Base-by-base conservation (phyloP, 2,329 filamentous ascomycete genomes). In the Ophiostoma himal-ulmi region DNA sequence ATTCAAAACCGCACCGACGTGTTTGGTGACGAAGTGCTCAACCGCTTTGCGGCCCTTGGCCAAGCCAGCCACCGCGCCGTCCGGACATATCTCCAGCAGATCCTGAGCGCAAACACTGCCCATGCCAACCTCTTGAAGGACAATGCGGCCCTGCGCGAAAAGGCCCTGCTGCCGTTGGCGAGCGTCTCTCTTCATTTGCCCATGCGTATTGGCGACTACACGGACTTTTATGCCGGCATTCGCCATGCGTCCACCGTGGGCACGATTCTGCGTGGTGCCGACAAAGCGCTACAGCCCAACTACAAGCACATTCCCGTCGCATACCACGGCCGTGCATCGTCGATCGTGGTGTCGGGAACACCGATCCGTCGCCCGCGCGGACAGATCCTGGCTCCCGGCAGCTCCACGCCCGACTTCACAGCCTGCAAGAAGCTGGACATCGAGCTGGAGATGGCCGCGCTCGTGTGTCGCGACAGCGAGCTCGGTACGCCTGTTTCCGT, bases 231-330 rank as follows among this genome's bases (percentile, higher is more conserved):
- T 10, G 71, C 67, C 1, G 71, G 71, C 14, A 48, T 64, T 10
- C 44, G 67, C 37, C 71, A 72, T 26, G 71, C 69, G 0, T 36
- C 30, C 48, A 69, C 67, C 11, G 57, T 67, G 20, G 69, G 68
- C 20, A 20, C 44, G 1, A 41, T 72, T 20, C 67, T 72, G n/a
- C 86, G 92, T 62, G 91, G 90, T 0, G 84, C 39, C 39, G 39
- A 86, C 60, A 90, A 91, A 75, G 91, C 91, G 0, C 82, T 95
- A 36, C 90, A 93, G 78, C 89, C 90, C 36, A 95, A 94, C 78
- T 96, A 95, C 78, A 91, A 85, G 71, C 89, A 93, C 75, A 82
- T 96, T 1, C 92, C 92, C 0, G 90, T 95, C 4, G 92, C 88
- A 11, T 96, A 96, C 76, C 92, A 95, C 77, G 91, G 91, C 1